Conservation (phyloP, 441 rosid genomes). For the Macaranga tanarius region DNA sequence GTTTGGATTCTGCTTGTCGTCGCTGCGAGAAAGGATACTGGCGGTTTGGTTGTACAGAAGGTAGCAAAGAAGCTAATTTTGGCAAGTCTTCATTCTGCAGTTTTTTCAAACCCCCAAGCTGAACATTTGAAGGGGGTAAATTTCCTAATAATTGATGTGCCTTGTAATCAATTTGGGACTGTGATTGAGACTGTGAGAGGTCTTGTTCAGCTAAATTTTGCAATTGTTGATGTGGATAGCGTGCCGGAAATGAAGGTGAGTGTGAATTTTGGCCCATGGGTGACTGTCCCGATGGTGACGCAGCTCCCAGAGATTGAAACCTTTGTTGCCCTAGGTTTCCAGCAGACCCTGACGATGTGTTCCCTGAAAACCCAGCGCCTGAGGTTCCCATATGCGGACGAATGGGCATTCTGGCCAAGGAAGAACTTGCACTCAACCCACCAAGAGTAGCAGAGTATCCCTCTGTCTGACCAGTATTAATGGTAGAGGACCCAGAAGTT, state of each 20-base stretch:
- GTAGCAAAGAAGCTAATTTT: conserved; percentile 27
- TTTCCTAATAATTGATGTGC: conserved; percentile 45
- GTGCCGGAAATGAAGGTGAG: conserved; percentile 46
- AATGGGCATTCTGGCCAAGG: conserved; percentile 48
- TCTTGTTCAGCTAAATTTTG: conserved; percentile 54
- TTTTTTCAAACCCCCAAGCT: conserved; percentile 34
- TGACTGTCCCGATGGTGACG: conserved; percentile 47
- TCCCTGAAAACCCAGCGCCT: conserved; percentile 39
- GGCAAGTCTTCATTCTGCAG: conserved; percentile 33
- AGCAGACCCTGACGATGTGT: conserved; percentile 41
- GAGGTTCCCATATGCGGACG: conserved; percentile 44
- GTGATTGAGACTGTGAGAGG: conserved; percentile 37
- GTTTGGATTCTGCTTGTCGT: conserved; percentile 27
- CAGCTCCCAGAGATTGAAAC: conserved; percentile 36
- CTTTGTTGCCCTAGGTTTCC: conserved; percentile 43
- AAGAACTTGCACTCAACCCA: conserved; percentile 43
- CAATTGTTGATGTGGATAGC: conserved; percentile 31
- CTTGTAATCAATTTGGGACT: conserved; percentile 49
- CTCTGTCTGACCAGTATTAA: conserved; percentile 44
- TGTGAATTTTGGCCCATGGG: conserved; percentile 38
- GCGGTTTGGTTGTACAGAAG: conserved; percentile 33
- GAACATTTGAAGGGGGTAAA: conserved; percentile 37
- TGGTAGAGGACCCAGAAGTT: conserved; percentile 27
- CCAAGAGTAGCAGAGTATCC: conserved; percentile 46
- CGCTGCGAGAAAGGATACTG: conserved; percentile 32